Evolutionary conservation across 169 alveolate species (phyloP).

Genomic region (Eimeria falciformis): DNA sequence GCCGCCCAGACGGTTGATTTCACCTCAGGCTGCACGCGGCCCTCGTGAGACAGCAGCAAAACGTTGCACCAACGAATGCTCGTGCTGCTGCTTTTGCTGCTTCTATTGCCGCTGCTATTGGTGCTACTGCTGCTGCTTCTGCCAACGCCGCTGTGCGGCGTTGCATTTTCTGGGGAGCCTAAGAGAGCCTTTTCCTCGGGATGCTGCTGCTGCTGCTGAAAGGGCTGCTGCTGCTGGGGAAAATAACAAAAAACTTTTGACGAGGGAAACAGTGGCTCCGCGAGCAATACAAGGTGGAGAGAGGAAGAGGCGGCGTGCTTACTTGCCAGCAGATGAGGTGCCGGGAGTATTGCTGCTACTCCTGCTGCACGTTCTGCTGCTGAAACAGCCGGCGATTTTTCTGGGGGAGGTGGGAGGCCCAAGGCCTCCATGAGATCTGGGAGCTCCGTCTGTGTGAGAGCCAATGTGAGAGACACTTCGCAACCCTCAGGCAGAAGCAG

Average conservation of each 20-base stretch:
- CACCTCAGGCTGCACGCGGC: slow-evolving; percentile 14
- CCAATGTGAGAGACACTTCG: background rate
- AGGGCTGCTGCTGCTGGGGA: background rate
- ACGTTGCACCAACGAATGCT: slow-evolving; percentile 52
- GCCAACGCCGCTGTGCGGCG: no score
- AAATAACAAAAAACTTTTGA: background rate
- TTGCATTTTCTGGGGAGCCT: background rate
- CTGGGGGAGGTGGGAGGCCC: background rate
- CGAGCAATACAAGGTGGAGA: slow-evolving; percentile 21
- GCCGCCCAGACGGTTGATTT: slow-evolving; percentile 18
- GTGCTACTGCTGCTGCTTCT: background rate
- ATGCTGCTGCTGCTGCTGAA: background rate
- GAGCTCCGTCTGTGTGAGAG: background rate
- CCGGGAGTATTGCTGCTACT: background rate
- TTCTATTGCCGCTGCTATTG: background rate
- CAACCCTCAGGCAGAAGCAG: slow-evolving; percentile 6
- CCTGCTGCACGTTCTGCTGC: background rate
- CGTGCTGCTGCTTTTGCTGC: background rate
- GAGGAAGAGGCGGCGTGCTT: background rate
- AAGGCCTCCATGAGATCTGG: slow-evolving; percentile 5
- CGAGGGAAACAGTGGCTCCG: slow-evolving; percentile 24
- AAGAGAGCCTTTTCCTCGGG: background rate
- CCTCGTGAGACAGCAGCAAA: slow-evolving; percentile 25
- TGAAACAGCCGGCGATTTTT: background rate
- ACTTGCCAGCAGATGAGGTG: background rate